phyloP scores from a whole-genome alignment of 1,284 basidiomycete genomes.

The Phylloboletellus chloephorus region DNA sequence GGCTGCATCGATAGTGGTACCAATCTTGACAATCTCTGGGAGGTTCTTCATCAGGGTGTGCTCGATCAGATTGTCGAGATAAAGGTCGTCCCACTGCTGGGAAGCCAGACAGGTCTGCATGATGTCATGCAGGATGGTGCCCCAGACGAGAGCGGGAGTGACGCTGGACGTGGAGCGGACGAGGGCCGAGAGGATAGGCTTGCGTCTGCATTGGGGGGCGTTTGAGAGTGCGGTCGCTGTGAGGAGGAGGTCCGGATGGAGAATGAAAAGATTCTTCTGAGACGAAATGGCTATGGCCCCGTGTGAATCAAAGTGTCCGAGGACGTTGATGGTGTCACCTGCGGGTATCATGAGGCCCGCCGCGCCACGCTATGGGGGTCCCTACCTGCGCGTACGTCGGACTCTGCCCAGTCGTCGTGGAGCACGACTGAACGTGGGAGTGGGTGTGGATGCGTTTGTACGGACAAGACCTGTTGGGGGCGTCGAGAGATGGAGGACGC shows the following conservation, averaged over 20 bases:
- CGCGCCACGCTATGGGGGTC: not conserved
- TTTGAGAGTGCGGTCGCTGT: conserved; percentile 85
- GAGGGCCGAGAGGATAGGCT: conserved; percentile 66
- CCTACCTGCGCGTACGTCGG: conserved; percentile 51
- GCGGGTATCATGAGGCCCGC: not conserved
- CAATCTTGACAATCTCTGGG: conserved; percentile 57
- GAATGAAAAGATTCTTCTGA: conserved; percentile 63
- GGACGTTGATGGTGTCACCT: conserved; percentile 77
- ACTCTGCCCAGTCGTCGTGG: conserved; percentile 61
- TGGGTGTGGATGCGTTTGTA: conserved; percentile 38
- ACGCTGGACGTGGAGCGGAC: conserved; percentile 54
- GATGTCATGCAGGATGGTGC: conserved; percentile 85
- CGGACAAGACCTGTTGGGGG: conserved; percentile 37
- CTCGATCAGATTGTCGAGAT: conserved; percentile 53
- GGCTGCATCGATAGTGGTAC: conserved; percentile 57
- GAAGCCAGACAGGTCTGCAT: conserved; percentile 72
- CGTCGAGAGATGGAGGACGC: not conserved
- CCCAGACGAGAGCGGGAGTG: conserved; percentile 75
- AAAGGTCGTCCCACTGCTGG: conserved; percentile 55
- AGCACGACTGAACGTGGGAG: conserved; percentile 48
- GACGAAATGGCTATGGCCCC: conserved; percentile 53
- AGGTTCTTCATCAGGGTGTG: conserved; percentile 49
- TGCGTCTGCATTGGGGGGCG: conserved; percentile 75
- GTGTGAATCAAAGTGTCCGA: conserved; percentile 52
- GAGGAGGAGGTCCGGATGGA: conserved; percentile 85